These are phyloP conservation scores for Limtongia smithiae DNA, from an alignment of 805 yeast species.

Conservation along the genomic window DNA sequence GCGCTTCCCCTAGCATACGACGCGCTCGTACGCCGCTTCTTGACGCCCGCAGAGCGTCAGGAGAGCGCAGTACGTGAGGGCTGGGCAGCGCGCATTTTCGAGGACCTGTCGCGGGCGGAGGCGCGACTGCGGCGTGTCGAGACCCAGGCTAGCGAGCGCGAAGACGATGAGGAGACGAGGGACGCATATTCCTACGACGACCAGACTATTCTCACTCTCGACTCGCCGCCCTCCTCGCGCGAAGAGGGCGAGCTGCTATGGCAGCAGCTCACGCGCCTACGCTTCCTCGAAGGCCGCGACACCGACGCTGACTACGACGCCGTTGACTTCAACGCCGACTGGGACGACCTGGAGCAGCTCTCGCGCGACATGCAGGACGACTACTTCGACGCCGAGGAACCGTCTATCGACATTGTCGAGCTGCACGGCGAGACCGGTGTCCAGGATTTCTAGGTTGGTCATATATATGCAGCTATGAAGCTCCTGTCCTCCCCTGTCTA, in stretches of 20 bases:
- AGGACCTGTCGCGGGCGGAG: conserved; percentile 26
- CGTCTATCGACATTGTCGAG: not conserved
- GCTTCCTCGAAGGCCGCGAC: conserved; percentile 23
- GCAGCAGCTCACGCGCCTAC: conserved; percentile 18
- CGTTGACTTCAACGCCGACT: conserved; percentile 18
- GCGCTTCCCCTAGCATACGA: conserved; percentile 16
- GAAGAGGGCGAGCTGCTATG: conserved; percentile 21
- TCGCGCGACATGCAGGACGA: conserved; percentile 18
- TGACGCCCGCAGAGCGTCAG: conserved; percentile 17
- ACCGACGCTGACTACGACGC: conserved; percentile 22
- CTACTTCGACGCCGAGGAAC: conserved; percentile 24
- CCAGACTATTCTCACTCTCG: too few species aligned
- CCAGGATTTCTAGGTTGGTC: conserved; percentile 16
- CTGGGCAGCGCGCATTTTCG: conserved; percentile 26
- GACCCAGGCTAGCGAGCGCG: not conserved
- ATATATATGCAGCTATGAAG: not conserved
- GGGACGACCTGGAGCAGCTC: conserved; percentile 23
- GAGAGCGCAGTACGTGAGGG: conserved; percentile 11
- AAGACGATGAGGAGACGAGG: not conserved
- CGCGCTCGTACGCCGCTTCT: conserved; percentile 16
- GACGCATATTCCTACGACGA: too few species aligned
- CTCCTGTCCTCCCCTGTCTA: not conserved
- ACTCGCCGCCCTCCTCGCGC: conserved; percentile 2
- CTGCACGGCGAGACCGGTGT: conserved; percentile 23
- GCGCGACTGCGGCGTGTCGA: conserved; percentile 3